phyloP scores from a whole-genome alignment of 345 rosid genomes.

The Dipteronia dyeriana region DNA sequence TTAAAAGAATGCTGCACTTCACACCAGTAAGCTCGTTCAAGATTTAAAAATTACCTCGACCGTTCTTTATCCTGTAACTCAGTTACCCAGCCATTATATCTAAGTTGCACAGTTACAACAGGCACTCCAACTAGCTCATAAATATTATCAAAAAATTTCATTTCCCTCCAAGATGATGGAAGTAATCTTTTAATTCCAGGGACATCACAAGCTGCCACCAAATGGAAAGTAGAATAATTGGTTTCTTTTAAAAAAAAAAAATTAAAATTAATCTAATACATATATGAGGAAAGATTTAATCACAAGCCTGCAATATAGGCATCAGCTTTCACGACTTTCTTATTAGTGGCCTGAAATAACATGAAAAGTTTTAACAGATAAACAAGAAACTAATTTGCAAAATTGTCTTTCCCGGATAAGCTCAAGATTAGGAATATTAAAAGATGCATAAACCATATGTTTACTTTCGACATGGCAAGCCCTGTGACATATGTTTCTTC shows the following conservation, averaged over 20 bases:
- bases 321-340: conserved; percentile 85
- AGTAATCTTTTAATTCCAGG: conserved; percentile 95
- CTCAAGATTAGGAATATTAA: too few species aligned
- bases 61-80: conserved; percentile 80
- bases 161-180: conserved; percentile 77
- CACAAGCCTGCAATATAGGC: conserved; percentile 82
- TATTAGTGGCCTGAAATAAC: conserved; percentile 73
- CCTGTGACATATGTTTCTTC: conserved; percentile 77
- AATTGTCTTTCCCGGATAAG: too few species aligned
- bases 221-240: conserved; percentile 1
- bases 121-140: conserved; percentile 94
- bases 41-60: conserved; percentile 56
- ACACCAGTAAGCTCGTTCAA: not conserved
- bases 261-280: not conserved
- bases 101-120: conserved; percentile 84
- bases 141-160: conserved; percentile 72
- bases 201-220: conserved; percentile 81
- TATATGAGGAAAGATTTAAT: conserved; percentile 9
- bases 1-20: not conserved
- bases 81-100: conserved; percentile 98
- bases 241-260: not conserved
- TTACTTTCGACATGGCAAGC: conserved; percentile 87
- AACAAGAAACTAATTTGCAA: not conserved
- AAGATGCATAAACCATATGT: conserved; percentile 3
- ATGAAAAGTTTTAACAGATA: conserved; percentile 6